Percentiles rank a stretch among this genome's conserved stretches.
Evolutionary conservation across 2,329 filamentous ascomycete genomes (phyloP).

Genomic region (Sclerotinia subarctica): DNA sequence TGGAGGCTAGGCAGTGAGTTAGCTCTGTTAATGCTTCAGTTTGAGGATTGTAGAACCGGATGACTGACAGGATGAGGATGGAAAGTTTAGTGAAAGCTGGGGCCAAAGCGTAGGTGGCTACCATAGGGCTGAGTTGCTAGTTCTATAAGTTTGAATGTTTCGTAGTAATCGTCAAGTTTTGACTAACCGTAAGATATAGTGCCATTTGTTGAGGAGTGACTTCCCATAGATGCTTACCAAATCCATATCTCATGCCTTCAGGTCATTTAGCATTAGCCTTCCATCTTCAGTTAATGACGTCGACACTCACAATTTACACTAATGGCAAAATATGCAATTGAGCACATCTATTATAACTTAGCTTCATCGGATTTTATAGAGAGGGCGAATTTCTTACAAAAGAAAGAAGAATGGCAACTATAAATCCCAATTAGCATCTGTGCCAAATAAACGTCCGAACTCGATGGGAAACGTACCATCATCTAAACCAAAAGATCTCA

Average conservation of each 20-base stretch:
- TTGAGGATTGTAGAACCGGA: too few relatives aligned
- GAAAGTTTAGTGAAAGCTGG: background rate
- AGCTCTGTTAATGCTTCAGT: background rate
- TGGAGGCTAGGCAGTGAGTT: background rate
- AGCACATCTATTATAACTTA: background rate
- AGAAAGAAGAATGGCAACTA: background rate
- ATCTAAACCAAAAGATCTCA: conserved; percentile 4
- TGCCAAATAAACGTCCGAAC: too few relatives aligned
- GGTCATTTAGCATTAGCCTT: background rate
- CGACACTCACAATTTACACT: background rate
- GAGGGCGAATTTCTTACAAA: background rate
- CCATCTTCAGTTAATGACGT: background rate
- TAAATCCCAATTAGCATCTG: background rate
- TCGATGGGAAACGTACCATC: background rate
- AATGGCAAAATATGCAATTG: conserved; percentile 8
- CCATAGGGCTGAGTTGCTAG: background rate
- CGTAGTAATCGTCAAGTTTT: background rate
- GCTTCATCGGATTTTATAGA: background rate
- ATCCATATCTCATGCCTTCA: background rate
- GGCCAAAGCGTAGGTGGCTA: conserved; percentile 4
- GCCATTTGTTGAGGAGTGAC: background rate
- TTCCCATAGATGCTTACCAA: conserved; percentile 6
- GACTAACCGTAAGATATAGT: background rate
- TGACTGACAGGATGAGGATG: background rate
- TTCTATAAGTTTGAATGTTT: background rate